Percentiles rank a stretch among this genome's conserved stretches.
Evolutionary conservation across 106 monocot genomes (phyloP).

Genomic region (Dioscorea alata): DNA sequence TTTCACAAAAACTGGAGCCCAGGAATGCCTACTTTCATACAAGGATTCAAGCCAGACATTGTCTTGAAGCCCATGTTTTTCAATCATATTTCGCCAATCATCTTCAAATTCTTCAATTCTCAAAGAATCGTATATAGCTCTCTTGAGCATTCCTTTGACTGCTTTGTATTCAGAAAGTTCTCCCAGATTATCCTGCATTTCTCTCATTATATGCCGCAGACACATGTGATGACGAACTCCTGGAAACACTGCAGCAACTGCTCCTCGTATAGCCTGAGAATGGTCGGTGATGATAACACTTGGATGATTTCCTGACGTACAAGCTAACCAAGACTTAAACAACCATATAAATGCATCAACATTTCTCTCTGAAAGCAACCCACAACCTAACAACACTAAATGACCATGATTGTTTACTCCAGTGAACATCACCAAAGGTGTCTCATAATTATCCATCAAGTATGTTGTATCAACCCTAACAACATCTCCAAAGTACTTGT

Average conservation of each 20-base stretch:
- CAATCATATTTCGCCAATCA: constrained; percentile 31
- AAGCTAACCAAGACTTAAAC: constrained; percentile 33
- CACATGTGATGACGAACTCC: constrained; percentile 24
- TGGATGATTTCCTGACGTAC: constrained; percentile 31
- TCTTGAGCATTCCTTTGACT: constrained; percentile 30
- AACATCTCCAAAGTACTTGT: constrained; percentile 40
- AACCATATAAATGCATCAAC: constrained; percentile 25
- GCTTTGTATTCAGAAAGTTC: constrained; percentile 30
- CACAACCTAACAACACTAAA: constrained; percentile 36
- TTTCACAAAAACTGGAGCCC: constrained; percentile 39
- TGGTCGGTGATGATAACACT: constrained; percentile 38
- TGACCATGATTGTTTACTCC: constrained; percentile 52
- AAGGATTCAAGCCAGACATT: constrained; percentile 41
- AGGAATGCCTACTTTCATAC: constrained; percentile 24
- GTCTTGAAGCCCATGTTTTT: constrained; percentile 27
- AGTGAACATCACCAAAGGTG: constrained; percentile 30
- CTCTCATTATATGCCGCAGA: constrained; percentile 30
- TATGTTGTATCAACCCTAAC: constrained; percentile 31
- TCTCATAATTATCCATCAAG: constrained; percentile 31
- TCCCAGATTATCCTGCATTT: constrained; percentile 30
- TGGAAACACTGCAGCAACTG: constrained; percentile 35
- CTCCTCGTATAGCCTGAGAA: constrained; percentile 31
- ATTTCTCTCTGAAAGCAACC: constrained; percentile 27
- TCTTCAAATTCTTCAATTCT: constrained; percentile 31
- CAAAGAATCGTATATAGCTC: constrained; percentile 28